These are phyloP conservation scores for Penicillium lividum DNA, from an alignment of 495 filamentous ascomycete species.

Conservation along the genomic window DNA sequence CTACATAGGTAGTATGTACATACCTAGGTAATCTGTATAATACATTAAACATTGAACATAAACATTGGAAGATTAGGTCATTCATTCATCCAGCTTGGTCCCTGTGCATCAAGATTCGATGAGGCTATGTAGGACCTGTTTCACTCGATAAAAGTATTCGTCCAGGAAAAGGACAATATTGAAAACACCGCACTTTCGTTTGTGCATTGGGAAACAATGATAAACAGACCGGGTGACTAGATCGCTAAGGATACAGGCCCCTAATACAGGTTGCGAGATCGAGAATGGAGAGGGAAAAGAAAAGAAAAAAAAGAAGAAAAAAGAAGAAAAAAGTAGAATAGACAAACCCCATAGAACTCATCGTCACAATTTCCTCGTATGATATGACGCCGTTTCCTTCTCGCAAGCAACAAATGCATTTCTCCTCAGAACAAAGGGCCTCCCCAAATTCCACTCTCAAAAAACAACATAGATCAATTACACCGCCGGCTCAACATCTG, in stretches of 20 bases:
- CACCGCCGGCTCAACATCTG: neutral
- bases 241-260: constrained; percentile 4
- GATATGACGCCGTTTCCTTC: constrained; percentile 19
- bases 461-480: neutral
- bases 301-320: constrained; percentile 4
- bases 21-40: neutral
- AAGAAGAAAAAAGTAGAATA: constrained; percentile 18
- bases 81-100: neutral
- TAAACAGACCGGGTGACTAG: constrained; percentile 1
- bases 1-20: no score
- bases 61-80: neutral
- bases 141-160: neutral
- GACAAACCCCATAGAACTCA: constrained; percentile 14
- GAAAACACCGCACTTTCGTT: neutral
- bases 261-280: constrained; percentile 1
- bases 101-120: neutral
- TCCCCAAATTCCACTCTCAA: constrained; percentile 2
- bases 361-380: constrained; percentile 30
- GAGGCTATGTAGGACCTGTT: neutral
- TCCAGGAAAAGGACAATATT: neutral
- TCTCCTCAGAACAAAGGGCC: constrained; percentile 5
- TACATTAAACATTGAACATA: neutral
- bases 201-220: constrained; percentile 4
- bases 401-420: constrained; percentile 22
- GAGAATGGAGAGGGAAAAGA: neutral